Evolutionary conservation across 176 grass and related monocot genomes (phyloP), one percentile per base, ranked within the genome.

Genomic region (Themeda triandra): DNA sequence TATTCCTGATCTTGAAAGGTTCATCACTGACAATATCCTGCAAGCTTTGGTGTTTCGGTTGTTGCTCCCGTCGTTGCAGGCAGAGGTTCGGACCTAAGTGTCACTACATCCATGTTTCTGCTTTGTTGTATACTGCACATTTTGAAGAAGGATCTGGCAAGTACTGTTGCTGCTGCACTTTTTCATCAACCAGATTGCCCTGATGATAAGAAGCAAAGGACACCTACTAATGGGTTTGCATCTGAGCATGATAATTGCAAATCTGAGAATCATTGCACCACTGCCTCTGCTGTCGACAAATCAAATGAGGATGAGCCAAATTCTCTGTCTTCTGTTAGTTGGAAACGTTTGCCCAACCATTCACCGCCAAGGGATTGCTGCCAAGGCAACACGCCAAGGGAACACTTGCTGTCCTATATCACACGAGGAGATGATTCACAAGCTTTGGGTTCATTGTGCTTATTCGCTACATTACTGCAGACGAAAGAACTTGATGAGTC

Each of bases 401-500:
- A 99, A 48, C 81, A 96, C 30, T 84, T 99, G 83, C 88, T 99
- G 31, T 94, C 84, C 44, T 99, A 94, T 86, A 82, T 99, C 49
- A 85, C 36, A 30, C 36, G n/a, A 2, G 96, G 93, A 64, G 81
- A 99, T 80, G 86, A 90, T 59, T 88, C 83, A 51, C 75, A 96
- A 84, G 96, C 91, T 86, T 91, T 96, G 84, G 96, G 93, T 86
- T 94, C 96, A 19, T 86, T 99, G 81, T 89, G 91, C 76, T 89
- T 99, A 63, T 86, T 99, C 21, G 86, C 96, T 63, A 99, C 93
- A 64, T 92, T 99, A 29, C 81, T 96, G 88, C 93, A 96, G 85
- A 96, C 93, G 37, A 99, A 99, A 91, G 93, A 99, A 85, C 92
- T 99, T 77, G 96, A 99, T 56, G 96, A 99, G 75, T 92, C 96